Base-by-base conservation (phyloP, 208 protist species). In the Trypanosoma vivax region DNA sequence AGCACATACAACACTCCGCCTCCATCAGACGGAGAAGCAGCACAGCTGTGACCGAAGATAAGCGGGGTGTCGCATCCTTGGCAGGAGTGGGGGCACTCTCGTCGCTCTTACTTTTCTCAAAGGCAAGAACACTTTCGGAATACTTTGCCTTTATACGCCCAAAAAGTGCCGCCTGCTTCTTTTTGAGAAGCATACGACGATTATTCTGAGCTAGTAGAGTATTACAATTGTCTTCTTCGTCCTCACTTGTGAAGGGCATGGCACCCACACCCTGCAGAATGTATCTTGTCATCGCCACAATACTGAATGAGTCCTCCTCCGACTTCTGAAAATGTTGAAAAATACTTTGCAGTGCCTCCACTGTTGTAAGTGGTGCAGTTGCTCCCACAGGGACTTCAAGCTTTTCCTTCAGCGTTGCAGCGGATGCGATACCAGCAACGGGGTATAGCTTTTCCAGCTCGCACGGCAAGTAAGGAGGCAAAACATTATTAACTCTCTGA, bases 1-100 rank as follows among this genome's bases (percentile, higher is more conserved):
- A 75, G 45, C 82, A 90, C 11, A 90, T 72, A 38, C 78, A 86
- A 68, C 82, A 90, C 58, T 90, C 82, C 34, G 73, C 14, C 37
- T 65, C 59, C 27, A 62, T 50, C 55, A 81, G 47, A 35, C 76
- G 67, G 43, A 83, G 35, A 23, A 90, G 50, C 4, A 90, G 31
- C 51, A 65, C 64, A 2, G 39, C 18, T 3, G 28, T 40, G 10
- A 63, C 29, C 25, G 48, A 63, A 28, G 16, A 49, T n/a, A 23
- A 3, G 30, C n/a, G 7, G 16, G n/a, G n/a, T n/a, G 14, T 31
- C 23, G 7, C 34, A 42, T 2, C 23, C 46, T 23, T n/a, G 13
- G 18, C 23, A 28, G 14, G 5, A 33, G 18, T 2, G 4, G n/a
- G n/a, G 9, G 1, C 21, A 28, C 2, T 27, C 1, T 1, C 29